These are phyloP conservation scores for Osmanthus fragrans DNA, from an alignment of 257 asterid species.

Conservation along the genomic window DNA sequence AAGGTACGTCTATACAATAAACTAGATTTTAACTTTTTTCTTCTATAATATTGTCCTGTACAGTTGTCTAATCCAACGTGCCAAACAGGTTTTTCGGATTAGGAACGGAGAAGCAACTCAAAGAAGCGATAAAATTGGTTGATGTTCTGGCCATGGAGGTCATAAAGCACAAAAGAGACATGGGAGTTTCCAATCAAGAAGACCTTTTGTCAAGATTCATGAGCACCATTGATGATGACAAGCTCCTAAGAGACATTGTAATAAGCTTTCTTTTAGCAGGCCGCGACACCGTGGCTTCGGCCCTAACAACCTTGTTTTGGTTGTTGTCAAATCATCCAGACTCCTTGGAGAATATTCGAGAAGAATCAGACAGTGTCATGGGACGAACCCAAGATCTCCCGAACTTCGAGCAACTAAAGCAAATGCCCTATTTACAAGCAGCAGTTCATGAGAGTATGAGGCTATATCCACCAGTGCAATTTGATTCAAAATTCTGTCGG, in stretches of 20 bases:
- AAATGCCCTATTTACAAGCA: conserved; percentile 30
- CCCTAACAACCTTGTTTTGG: conserved; percentile 70
- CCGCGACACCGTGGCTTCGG: conserved; percentile 72
- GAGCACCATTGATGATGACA: conserved; percentile 46
- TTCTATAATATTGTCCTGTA: not conserved
- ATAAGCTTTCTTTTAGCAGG: conserved; percentile 78
- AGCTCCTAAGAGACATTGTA: conserved; percentile 61
- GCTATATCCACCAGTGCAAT: conserved; percentile 19
- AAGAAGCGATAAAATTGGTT: conserved; percentile 48
- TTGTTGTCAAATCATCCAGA: conserved; percentile 28
- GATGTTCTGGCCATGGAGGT: conserved; percentile 37
- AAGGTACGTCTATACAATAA: conserved; percentile 1
- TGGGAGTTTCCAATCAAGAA: conserved; percentile 21
- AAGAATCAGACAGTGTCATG: conserved; percentile 34
- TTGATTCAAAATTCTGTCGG: conserved; percentile 13
- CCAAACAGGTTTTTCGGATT: conserved; percentile 32
- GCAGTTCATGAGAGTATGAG: conserved; percentile 15
- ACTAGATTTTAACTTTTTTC: not conserved
- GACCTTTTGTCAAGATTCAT: conserved; percentile 66
- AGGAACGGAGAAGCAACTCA: conserved; percentile 64
- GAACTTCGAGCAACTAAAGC: conserved; percentile 12
- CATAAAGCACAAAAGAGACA: conserved; percentile 32
- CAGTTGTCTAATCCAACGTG: not conserved
- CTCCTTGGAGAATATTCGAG: conserved; percentile 17
- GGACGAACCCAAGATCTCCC: conserved; percentile 11